A percentile compares a stretch with the other conserved stretches of the same genome.
Evolutionary conservation across 2,329 filamentous ascomycete genomes (phyloP).

Genomic region (Xylariaceae sp.): DNA sequence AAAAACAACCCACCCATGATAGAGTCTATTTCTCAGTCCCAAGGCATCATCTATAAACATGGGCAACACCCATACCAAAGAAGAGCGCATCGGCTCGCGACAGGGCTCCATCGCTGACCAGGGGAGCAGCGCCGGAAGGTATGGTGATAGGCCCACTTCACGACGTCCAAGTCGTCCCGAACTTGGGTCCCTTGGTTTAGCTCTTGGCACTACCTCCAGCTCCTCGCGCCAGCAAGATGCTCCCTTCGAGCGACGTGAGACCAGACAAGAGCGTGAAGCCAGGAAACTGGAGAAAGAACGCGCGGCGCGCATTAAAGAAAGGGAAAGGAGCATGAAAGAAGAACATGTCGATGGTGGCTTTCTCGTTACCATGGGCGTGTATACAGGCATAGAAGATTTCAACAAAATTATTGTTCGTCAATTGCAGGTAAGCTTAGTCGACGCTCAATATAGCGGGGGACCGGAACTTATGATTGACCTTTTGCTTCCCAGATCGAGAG

Average conservation of each 20-base stretch:
- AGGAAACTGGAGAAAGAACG: slow-evolving; percentile 80
- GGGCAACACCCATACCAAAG: slow-evolving; percentile 18
- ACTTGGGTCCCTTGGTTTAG: slow-evolving; percentile 43
- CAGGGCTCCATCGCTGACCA: slow-evolving; percentile 8
- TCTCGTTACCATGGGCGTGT: slow-evolving; percentile 89
- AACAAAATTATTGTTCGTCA: slow-evolving; percentile 85
- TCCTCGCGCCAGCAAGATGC: slow-evolving; percentile 38
- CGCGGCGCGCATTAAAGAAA: slow-evolving; percentile 69
- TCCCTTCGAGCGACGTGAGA: slow-evolving; percentile 69
- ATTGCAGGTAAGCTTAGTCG: slow-evolving; percentile 64
- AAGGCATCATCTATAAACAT: slow-evolving; percentile 4
- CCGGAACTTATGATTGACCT: slow-evolving; percentile 9
- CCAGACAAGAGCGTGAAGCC: slow-evolving; percentile 85
- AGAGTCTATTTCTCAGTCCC: not conserved
- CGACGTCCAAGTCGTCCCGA: slow-evolving; percentile 41
- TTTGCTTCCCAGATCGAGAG: slow-evolving; percentile 70
- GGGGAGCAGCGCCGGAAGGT: slow-evolving; percentile 7
- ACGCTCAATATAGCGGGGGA: not conserved
- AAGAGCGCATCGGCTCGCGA: slow-evolving; percentile 10
- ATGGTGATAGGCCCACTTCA: slow-evolving; percentile 11
- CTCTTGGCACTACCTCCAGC: slow-evolving; percentile 34
- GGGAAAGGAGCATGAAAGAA: slow-evolving; percentile 84
- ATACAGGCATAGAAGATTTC: slow-evolving; percentile 89
- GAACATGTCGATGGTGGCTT: slow-evolving; percentile 94
- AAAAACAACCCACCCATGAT: too few species aligned